Conservation (phyloP, 768 basidiomycete species). For the Boletus sensibilis region DNA sequence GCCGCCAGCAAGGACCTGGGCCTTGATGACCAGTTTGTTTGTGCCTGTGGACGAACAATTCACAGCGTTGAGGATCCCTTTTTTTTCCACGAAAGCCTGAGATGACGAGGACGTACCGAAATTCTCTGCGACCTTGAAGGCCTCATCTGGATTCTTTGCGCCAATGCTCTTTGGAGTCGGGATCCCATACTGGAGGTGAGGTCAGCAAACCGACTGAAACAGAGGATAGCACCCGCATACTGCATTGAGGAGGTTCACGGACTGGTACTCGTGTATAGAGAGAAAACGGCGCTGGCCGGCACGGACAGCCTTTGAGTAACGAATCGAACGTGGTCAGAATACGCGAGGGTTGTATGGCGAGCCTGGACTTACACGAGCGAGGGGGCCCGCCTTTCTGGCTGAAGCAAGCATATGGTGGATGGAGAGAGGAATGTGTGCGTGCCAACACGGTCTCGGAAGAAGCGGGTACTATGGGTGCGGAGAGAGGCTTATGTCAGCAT, state of each 20-base stretch:
- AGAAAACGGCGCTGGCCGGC: constrained; percentile 87
- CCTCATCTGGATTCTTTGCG: constrained; percentile 88
- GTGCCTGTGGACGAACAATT: constrained; percentile 46
- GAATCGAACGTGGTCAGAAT: not conserved
- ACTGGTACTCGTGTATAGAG: constrained; percentile 98
- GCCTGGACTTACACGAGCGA: constrained; percentile 54
- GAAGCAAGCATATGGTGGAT: constrained; percentile 60
- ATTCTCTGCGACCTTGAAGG: constrained; percentile 81
- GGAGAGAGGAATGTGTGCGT: constrained; percentile 16
- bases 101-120: constrained; percentile 58
- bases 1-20: constrained; percentile 97
- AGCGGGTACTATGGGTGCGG: not conserved
- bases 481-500: constrained; percentile 41
- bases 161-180: constrained; percentile 89
- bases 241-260: constrained; percentile 90
- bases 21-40: constrained; percentile 90
- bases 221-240: constrained; percentile 43
- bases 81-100: not conserved
- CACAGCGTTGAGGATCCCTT: not conserved
- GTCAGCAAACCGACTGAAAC: not conserved
- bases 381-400: constrained; percentile 59
- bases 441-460: constrained; percentile 10
- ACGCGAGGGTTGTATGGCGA: not conserved
- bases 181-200: constrained; percentile 79
- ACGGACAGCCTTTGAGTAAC: constrained; percentile 52